A percentile compares a stretch with the other conserved stretches of the same genome.
phyloP scores from a whole-genome alignment of 371 early-diverging fungal species.

The Dentiscutata heterogama region DNA sequence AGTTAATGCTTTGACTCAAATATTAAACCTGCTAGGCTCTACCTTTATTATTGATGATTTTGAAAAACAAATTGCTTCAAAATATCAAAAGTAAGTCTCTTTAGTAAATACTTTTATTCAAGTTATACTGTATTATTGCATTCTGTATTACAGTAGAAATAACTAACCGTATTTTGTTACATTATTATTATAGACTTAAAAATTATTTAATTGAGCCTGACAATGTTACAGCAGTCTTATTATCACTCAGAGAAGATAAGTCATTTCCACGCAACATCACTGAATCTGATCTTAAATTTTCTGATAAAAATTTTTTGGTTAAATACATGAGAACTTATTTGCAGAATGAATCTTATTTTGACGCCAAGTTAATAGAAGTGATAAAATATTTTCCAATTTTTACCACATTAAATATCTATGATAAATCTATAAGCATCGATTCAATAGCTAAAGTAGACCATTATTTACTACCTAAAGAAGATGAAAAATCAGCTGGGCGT shows the following conservation, averaged over 20 bases:
- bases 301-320: neutral
- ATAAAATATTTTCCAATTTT: conserved; percentile 14
- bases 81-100: neutral
- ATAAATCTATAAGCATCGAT: neutral
- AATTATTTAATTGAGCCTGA: neutral
- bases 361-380: neutral
- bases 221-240: neutral
- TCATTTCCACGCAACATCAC: neutral
- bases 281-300: neutral
- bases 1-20: too few species aligned
- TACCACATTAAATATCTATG: neutral
- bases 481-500: neutral
- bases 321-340: neutral
- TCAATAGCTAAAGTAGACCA: too few species aligned
- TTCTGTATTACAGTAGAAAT: too few species aligned
- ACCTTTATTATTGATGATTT: neutral
- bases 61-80: neutral
- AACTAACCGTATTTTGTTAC: too few species aligned
- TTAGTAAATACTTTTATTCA: too few species aligned
- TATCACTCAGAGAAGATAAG: neutral
- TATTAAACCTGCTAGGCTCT: neutral
- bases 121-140: too few species aligned
- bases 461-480: neutral
- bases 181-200: too few species aligned
- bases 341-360: too few species aligned